phyloP scores from a whole-genome alignment of 768 basidiomycete genomes.

The Pulveroboletus sp. region DNA sequence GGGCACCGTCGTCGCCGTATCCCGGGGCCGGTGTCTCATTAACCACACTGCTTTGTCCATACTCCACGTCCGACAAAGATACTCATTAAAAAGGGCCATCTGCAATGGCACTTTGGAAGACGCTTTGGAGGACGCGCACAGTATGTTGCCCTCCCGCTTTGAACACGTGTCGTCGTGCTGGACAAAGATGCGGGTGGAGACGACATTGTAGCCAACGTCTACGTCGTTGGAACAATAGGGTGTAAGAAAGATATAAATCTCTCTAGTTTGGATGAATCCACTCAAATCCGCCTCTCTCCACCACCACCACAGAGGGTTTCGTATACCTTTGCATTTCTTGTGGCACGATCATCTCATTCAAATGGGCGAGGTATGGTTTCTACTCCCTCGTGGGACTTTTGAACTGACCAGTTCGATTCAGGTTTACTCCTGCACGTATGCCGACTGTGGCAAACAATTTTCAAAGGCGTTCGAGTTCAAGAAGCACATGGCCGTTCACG shows the following conservation, averaged over 20 bases:
- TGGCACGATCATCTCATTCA: not conserved
- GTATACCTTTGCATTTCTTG: not conserved
- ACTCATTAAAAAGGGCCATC: not conserved
- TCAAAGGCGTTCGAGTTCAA: slow-evolving; percentile 4
- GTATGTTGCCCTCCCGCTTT: slow-evolving; percentile 6
- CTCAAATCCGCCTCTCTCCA: not conserved
- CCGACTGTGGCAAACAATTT: slow-evolving; percentile 5
- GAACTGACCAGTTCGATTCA: not conserved
- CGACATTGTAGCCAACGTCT: not conserved
- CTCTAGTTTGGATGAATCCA: not conserved
- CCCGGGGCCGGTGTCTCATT: not conserved
- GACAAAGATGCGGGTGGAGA: not conserved
- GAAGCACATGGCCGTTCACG: slow-evolving; percentile 12
- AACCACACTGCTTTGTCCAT: not conserved
- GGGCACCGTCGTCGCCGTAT: too few relatives aligned
- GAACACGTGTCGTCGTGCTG: not conserved
- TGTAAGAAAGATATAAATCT: slow-evolving; percentile 12
- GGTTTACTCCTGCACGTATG: slow-evolving; percentile 3
- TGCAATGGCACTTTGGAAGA: not conserved
- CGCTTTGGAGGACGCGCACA: not conserved
- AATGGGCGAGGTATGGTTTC: slow-evolving; percentile 11
- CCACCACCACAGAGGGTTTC: not conserved
- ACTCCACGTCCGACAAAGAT: not conserved
- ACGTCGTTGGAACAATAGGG: slow-evolving; percentile 1
- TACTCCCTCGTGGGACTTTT: not conserved